A percentile compares a stretch with the other conserved stretches of the same genome.
phyloP scores from a whole-genome alignment of 768 basidiomycete genomes.

The Leccinum longicurvipes region DNA sequence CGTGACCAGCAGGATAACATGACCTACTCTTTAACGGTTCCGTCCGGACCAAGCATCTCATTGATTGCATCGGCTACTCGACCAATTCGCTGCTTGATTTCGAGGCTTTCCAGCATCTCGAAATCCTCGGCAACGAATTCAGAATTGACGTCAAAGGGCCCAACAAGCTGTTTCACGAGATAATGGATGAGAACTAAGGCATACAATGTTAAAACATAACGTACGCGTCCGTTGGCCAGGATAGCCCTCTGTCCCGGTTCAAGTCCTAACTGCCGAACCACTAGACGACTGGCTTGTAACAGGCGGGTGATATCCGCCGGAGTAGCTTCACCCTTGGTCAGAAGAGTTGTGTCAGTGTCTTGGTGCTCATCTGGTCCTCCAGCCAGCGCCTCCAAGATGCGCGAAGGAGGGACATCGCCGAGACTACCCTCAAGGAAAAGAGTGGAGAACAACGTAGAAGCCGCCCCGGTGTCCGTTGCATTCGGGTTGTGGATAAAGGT shows the following conservation, averaged over 20 bases:
- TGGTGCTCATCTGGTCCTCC: constrained; percentile 7
- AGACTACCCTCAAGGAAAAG: constrained; percentile 44
- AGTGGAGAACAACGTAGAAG: constrained; percentile 49
- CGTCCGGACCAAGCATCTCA: constrained; percentile 42
- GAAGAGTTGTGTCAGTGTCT: constrained; percentile 37
- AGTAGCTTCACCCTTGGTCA: constrained; percentile 27
- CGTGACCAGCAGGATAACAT: background rate
- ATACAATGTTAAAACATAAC: constrained; percentile 22
- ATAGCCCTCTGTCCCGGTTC: constrained; percentile 59
- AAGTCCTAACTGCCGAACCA: constrained; percentile 57
- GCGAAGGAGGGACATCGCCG: constrained; percentile 20
- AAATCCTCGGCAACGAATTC: constrained; percentile 75
- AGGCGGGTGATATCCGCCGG: constrained; percentile 31
- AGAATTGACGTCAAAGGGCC: constrained; percentile 52
- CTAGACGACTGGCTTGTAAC: constrained; percentile 42
- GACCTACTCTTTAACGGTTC: constrained; percentile 42
- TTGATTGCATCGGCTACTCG: constrained; percentile 67
- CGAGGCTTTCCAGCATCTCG: constrained; percentile 65
- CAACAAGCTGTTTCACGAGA: constrained; percentile 57
- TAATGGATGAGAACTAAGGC: constrained; percentile 1
- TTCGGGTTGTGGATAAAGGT: constrained; percentile 75
- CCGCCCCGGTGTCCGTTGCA: constrained; percentile 6
- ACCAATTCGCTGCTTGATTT: constrained; percentile 64
- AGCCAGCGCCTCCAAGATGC: constrained; percentile 14
- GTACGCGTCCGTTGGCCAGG: constrained; percentile 80